phyloP scores from a whole-genome alignment of 495 filamentous ascomycete genomes.

The Penicillium parvum region DNA sequence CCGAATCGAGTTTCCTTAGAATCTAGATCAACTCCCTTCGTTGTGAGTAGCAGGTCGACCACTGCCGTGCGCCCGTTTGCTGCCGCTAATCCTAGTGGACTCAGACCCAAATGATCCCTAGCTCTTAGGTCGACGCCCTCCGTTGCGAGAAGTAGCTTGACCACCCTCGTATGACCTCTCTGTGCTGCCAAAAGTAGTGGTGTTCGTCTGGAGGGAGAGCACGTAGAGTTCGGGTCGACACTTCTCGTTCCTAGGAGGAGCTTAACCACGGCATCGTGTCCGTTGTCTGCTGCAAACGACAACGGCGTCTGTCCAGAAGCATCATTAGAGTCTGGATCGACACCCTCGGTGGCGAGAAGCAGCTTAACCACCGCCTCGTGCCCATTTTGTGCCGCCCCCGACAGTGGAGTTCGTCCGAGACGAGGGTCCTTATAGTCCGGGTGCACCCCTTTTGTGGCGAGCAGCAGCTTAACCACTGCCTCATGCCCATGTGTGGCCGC shows the following conservation, averaged over 20 bases:
- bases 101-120: neutral
- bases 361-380: constrained; percentile 14
- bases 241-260: constrained; percentile 1
- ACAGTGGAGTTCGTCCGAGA: neutral
- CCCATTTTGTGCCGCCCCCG: constrained; percentile 2
- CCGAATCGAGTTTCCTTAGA: neutral
- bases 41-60: neutral
- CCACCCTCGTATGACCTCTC: constrained; percentile 19
- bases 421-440: neutral
- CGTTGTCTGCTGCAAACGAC: neutral
- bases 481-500: neutral
- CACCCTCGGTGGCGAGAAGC: no score
- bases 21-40: neutral
- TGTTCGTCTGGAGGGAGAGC: neutral
- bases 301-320: constrained; percentile 4
- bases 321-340: constrained; percentile 11
- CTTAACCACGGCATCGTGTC: constrained; percentile 6
- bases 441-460: neutral
- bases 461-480: neutral
- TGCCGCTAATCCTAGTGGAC: neutral
- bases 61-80: neutral
- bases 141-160: constrained; percentile 18
- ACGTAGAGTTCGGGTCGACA: neutral
- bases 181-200: constrained; percentile 22
- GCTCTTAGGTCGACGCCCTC: neutral